Base-by-base conservation (phyloP, 306 rosid genomes). In the Herpetospermum pedunculosum region DNA sequence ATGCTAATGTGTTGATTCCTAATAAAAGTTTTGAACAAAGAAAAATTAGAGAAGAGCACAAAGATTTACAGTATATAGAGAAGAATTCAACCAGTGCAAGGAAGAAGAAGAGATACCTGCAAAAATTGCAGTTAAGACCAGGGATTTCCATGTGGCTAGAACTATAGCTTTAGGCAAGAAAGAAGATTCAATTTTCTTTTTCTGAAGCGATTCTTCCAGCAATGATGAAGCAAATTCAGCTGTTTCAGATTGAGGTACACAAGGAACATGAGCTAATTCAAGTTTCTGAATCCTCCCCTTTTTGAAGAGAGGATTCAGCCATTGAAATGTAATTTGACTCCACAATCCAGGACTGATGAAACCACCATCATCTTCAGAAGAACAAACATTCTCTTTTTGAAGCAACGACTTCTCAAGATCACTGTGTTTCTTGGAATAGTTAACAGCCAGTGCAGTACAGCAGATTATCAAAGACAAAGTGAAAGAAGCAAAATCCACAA, bases 1-100 rank as follows among this genome's bases (percentile, higher is more conserved):
- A 85, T 34, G 97, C 94, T 69, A 88, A 68, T 35, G 97, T 91
- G 80, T 93, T 89, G 13, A 81, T 68, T 59, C 98, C 98, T 93
- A 63, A 25, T 54, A 47, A 43, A 68, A 37, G 21, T 26, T 28
- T 32, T 43, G 55, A 44, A 26, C 57, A 26, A 69, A 44, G 8
- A 23, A 30, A 16, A 30, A 16, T 69, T 47, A 69, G 50, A 69
- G 25, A 79, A 50, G 14, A n/a, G n/a, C n/a, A 77, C 18, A 16
- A 30, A 18, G 21, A 68, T 58, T 58, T 58, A 58, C 19, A 28
- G 35, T 57, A 25, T 13, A 26, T 44, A 63, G 26, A 76, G 73
- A 60, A 57, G 53, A 41, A 25, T 43, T 55, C 64, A 43, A 79
- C 52, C 43, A 74, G 37, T 38, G 35, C 1, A 30, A 46, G 43